A percentile compares a stretch with the other conserved stretches of the same genome.
phyloP scores from a whole-genome alignment of 2,329 filamentous ascomycete species.

The Epichloe gansuensis region DNA sequence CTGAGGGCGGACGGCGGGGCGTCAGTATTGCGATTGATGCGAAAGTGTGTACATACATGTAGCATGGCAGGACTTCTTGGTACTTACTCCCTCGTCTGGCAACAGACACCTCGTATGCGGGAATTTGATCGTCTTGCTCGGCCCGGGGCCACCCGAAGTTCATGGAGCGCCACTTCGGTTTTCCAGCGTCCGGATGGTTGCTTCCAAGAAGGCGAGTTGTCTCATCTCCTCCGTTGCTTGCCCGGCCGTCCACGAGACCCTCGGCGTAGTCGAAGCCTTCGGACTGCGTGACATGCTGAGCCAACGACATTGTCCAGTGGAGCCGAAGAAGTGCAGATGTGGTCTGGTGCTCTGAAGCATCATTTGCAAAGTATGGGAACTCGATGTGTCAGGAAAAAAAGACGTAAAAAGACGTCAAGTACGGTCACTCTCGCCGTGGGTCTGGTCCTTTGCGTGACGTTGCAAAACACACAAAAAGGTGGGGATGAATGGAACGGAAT shows the following conservation, averaged over 20 bases:
- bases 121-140: neutral
- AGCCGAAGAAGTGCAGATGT: no score
- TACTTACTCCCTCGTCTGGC: neutral
- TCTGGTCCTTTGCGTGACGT: no score
- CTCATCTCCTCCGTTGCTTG: neutral
- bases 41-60: neutral
- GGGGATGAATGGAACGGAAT: no score
- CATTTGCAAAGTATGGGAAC: no score
- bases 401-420: no score
- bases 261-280: neutral
- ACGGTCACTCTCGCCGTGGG: no score
- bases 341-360: no score
- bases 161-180: neutral
- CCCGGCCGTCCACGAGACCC: neutral
- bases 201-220: neutral
- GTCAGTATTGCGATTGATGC: neutral
- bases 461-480: no score
- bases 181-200: neutral
- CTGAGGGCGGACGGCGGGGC: constrained; percentile 6
- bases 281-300: neutral
- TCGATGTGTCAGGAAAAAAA: no score
- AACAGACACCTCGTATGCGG: neutral
- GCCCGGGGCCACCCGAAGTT: neutral
- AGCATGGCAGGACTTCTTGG: no score
- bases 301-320: neutral